Conservation (phyloP, 192 early-diverging fungal genomes). For the Geosiphon pyriformis region DNA sequence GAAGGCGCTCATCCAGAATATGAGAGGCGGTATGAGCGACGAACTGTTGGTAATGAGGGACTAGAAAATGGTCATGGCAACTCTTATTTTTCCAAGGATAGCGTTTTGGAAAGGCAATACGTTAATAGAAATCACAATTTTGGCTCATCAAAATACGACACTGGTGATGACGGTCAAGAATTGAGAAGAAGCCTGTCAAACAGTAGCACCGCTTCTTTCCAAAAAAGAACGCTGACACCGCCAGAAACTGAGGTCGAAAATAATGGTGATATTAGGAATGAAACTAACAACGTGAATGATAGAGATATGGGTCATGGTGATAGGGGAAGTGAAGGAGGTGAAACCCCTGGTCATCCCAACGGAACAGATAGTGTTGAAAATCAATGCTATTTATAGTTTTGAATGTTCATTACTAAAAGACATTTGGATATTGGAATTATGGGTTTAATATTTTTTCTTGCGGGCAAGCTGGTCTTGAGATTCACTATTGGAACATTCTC, state of each 20-base stretch:
- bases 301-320: no score
- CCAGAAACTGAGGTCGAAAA: not conserved
- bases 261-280: not conserved
- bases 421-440: no score
- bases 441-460: not conserved
- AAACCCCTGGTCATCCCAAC: no score
- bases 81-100: not conserved
- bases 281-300: not conserved
- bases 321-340: no score
- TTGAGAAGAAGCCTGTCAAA: not conserved
- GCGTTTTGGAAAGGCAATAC: no score
- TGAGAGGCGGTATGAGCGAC: not conserved
- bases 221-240: not conserved
- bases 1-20: not conserved
- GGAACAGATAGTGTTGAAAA: not conserved
- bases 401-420: not conserved
- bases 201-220: not conserved
- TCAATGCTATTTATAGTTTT: not conserved
- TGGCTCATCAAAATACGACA: no score
- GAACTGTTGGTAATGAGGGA: not conserved
- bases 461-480: not conserved
- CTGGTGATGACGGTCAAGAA: no score
- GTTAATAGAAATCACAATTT: no score
- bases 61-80: not conserved
- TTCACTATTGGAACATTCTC: not conserved